Conservation (phyloP, 2,329 filamentous ascomycete genomes). For the Diaporthe eres region DNA sequence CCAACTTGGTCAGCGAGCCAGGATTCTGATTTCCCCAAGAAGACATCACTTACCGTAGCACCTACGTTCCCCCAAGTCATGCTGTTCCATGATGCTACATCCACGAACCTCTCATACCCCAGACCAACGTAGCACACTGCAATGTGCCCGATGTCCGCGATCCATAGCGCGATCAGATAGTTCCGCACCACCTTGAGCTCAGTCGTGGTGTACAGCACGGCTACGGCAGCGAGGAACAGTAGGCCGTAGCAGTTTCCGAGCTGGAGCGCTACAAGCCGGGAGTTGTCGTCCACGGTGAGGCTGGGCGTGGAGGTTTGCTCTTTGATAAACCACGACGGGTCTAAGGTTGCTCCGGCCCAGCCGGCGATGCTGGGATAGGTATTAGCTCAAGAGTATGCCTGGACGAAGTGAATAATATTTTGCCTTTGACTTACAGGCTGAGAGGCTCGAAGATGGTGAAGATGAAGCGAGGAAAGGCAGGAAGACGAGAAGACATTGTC, state of each 20-base stretch:
- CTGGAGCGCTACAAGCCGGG: conserved; percentile 73
- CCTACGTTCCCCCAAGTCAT: conserved; percentile 82
- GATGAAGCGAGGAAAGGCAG: conserved; percentile 73
- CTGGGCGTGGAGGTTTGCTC: conserved; percentile 68
- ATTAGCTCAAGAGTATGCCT: background rate
- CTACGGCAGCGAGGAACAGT: conserved; percentile 74
- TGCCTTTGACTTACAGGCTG: conserved; percentile 67
- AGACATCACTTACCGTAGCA: conserved; percentile 65
- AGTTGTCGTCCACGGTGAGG: conserved; percentile 58
- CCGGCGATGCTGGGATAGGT: conserved; percentile 66
- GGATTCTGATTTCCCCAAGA: conserved; percentile 29
- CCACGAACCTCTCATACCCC: conserved; percentile 66
- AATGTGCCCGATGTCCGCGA: conserved; percentile 78
- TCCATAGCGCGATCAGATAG: conserved; percentile 75
- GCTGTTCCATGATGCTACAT: conserved; percentile 74
- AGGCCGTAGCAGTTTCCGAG: conserved; percentile 80
- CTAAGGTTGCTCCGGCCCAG: conserved; percentile 67
- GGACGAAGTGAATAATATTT: conserved; percentile 36
- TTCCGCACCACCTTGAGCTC: conserved; percentile 76
- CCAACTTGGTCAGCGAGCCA: background rate
- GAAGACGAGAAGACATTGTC: conserved; percentile 73
- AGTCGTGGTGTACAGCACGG: conserved; percentile 73
- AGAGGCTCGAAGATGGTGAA: conserved; percentile 79
- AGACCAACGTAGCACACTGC: conserved; percentile 72
- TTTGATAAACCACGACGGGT: conserved; percentile 73